A percentile compares a stretch with the other conserved stretches of the same genome.
phyloP scores from a whole-genome alignment of 2,329 filamentous ascomycete genomes.

The Diaporthe sp. region DNA sequence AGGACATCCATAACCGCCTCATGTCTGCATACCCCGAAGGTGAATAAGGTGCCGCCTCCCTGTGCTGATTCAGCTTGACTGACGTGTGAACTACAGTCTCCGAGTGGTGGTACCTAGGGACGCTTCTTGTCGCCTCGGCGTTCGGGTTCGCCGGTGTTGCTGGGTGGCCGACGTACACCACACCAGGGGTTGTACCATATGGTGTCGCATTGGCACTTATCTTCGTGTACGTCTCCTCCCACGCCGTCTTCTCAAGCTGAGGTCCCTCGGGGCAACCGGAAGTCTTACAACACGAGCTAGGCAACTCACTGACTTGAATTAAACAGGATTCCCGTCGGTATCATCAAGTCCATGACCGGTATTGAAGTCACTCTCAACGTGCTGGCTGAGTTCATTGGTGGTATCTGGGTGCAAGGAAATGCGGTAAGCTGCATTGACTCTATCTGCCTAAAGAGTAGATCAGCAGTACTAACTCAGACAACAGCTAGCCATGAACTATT shows the following conservation, averaged over 20 bases:
- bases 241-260: rapidly evolving
- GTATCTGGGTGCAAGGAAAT: slow-evolving; percentile 56
- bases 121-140: slow-evolving; percentile 30
- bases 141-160: slow-evolving; percentile 48
- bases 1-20: slow-evolving; percentile 59
- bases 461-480: neutral
- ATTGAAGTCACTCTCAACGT: slow-evolving; percentile 52
- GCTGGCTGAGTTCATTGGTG: slow-evolving; percentile 62
- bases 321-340: slow-evolving; percentile 54
- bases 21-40: slow-evolving; percentile 52
- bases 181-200: slow-evolving; percentile 55
- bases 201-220: slow-evolving; percentile 56
- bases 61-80: neutral
- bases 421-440: slow-evolving; percentile 41
- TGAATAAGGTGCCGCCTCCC: slow-evolving; percentile 52
- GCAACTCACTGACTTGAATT: neutral
- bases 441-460: too few relatives aligned
- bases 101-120: slow-evolving; percentile 16
- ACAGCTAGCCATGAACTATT: slow-evolving; percentile 58
- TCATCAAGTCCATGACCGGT: slow-evolving; percentile 58
- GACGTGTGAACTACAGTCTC: neutral
- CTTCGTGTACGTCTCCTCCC: slow-evolving; percentile 47
- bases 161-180: slow-evolving; percentile 45
- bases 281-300: neutral
- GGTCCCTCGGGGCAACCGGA: too few relatives aligned